phyloP scores from a whole-genome alignment of 2,329 filamentous ascomycete species.

The Penicillium digitatum region DNA sequence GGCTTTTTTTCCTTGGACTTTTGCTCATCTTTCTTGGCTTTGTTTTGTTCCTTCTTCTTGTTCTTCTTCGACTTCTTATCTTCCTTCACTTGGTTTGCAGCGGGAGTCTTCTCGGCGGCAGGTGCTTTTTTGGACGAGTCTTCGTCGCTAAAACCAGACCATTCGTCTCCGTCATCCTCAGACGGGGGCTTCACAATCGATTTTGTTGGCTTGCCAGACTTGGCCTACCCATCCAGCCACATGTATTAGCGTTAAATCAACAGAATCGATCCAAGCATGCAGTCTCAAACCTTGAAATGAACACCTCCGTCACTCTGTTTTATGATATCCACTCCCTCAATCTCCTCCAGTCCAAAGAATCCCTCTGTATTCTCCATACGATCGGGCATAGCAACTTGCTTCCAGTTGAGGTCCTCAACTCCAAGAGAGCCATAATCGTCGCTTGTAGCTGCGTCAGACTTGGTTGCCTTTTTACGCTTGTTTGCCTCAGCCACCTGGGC shows the following conservation, averaged over 20 bases:
- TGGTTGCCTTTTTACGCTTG: conserved; percentile 35
- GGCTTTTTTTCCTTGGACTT: conserved; percentile 14
- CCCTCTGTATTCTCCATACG: conserved; percentile 85
- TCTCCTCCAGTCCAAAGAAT: conserved; percentile 86
- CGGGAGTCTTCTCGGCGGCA: conserved; percentile 5
- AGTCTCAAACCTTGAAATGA: conserved; percentile 39
- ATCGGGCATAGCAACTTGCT: conserved; percentile 64
- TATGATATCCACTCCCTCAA: conserved; percentile 85
- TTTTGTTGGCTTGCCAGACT: conserved; percentile 32
- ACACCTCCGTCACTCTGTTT: conserved; percentile 54
- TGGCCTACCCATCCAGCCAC: conserved; percentile 29
- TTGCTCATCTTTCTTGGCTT: conserved; percentile 28
- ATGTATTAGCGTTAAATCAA: not conserved
- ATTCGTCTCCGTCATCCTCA: conserved; percentile 51
- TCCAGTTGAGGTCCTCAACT: conserved; percentile 58
- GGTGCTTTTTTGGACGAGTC: conserved; percentile 27
- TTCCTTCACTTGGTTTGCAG: conserved; percentile 14
- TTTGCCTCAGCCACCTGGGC: conserved; percentile 27
- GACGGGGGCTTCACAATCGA: conserved; percentile 28
- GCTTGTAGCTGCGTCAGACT: conserved; percentile 12
- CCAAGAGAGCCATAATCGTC: conserved; percentile 30
- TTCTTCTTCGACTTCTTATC: conserved; percentile 23
- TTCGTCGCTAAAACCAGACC: conserved; percentile 62
- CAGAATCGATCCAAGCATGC: not conserved
- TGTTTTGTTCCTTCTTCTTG: conserved; percentile 13